Base-by-base conservation (phyloP, 495 filamentous ascomycete species). In the Melanomma pulvis-pyrius region DNA sequence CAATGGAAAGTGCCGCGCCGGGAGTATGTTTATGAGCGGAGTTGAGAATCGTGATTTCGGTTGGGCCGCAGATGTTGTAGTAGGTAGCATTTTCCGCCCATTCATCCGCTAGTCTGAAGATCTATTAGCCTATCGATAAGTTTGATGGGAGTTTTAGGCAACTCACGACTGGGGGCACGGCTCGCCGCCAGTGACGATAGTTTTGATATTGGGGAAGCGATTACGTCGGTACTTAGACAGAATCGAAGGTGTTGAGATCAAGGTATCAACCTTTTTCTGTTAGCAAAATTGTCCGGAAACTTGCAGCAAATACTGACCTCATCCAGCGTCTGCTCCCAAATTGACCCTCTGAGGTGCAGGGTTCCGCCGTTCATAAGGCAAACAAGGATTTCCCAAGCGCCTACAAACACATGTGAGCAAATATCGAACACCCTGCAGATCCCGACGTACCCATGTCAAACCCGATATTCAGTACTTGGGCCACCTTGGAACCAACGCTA, bases 341-440 rank as follows among this genome's bases (percentile, higher is more conserved):
- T 46, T 8, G 55, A 51, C 1, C 57, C 63, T 22, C 63, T 41
- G 28, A 67, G 41, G 30, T 67, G 25, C 24, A 67, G 36, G 0
- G 63, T 67, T 11, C 63, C 63, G 17, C 63, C 63, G 30, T 67
- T 67, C 63, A 67, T 67, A 5, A 67, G 39, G 30, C 63, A 67
- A 28, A 47, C 63, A 30, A 67, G 34, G 8, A 67, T 67, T 47
- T 67, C 63, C 63, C 63, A 67, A 22, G 63, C 55, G n/a, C 63
- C 63, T 67, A 25, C 25, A 21, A 13, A 59, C 3, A 24, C 11
- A 51, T 59, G 17, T 34, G 51, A 34, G 15, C 17, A 39, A 47
- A 28, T 17, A 44, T 30, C 6, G 9, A 41, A 34, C 13, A 15
- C 12, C 3, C 19, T 1, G 8, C 1, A 26, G 19, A 15, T 29